phyloP scores from a whole-genome alignment of 1,284 basidiomycete species.

The Trichosporon sp. region DNA sequence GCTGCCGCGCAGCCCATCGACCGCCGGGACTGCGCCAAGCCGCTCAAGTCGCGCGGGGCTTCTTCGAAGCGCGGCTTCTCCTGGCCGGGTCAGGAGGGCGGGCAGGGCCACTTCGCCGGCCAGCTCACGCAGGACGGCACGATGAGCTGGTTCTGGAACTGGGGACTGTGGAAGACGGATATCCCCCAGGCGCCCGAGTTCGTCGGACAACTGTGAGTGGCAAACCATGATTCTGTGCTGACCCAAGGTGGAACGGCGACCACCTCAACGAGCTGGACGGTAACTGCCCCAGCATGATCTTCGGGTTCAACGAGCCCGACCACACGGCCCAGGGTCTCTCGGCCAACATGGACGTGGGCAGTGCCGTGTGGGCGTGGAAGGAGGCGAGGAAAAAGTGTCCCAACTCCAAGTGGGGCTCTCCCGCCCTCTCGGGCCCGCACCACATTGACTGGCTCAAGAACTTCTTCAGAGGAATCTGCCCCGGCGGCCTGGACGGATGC shows the following conservation, averaged over 20 bases:
- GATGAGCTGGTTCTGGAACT: slow-evolving; percentile 16
- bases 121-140: background rate
- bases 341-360: slow-evolving; percentile 17
- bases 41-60: background rate
- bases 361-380: background rate
- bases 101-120: background rate
- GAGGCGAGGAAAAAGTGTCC: background rate
- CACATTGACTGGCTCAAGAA: slow-evolving; percentile 42
- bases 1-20: background rate
- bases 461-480: slow-evolving; percentile 16
- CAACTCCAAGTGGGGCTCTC: slow-evolving; percentile 25
- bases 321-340: background rate
- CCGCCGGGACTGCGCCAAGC: background rate
- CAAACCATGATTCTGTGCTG: background rate
- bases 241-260: background rate
- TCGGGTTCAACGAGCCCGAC: slow-evolving; percentile 25
- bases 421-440: slow-evolving; percentile 37
- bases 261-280: slow-evolving; percentile 9
- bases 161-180: background rate
- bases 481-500: slow-evolving; percentile 33
- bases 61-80: slow-evolving; percentile 19
- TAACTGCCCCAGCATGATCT: background rate
- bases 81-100: slow-evolving; percentile 21
- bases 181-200: slow-evolving; percentile 18
- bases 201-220: background rate